Conservation (phyloP, 768 basidiomycete genomes). For the Stropharia rugosoannulata region DNA sequence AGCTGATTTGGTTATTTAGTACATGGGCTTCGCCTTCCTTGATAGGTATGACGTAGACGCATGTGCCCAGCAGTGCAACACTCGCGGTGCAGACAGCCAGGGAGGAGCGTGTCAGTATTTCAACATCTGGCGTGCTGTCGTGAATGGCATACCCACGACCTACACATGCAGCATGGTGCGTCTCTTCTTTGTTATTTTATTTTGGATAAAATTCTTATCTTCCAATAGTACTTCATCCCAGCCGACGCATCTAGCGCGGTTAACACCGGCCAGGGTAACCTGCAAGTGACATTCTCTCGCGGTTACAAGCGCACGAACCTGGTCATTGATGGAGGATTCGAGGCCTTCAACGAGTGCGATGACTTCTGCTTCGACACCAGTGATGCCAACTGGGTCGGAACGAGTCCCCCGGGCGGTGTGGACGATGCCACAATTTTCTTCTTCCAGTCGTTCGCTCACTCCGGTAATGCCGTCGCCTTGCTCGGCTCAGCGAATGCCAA, state of each 20-base stretch:
- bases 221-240: constrained; percentile 36
- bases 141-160: constrained; percentile 1
- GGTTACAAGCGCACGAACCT: constrained; percentile 38
- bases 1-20: not conserved
- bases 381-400: constrained; percentile 37
- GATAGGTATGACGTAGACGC: constrained; percentile 1
- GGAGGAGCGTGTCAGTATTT: constrained; percentile 7
- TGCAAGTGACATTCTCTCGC: constrained; percentile 41
- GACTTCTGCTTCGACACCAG: constrained; percentile 38
- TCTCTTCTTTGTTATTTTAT: not conserved
- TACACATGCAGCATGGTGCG: constrained; percentile 6
- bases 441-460: constrained; percentile 35
- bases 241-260: constrained; percentile 40
- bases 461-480: constrained; percentile 33
- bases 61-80: constrained; percentile 3
- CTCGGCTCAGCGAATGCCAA: constrained; percentile 38
- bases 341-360: constrained; percentile 32
- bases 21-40: constrained; percentile 8
- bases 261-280: constrained; percentile 41
- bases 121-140: constrained; percentile 7
- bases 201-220: not conserved
- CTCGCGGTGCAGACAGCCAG: constrained; percentile 1
- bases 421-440: constrained; percentile 42
- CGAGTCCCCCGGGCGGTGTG: constrained; percentile 29
- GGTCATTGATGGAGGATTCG: constrained; percentile 40